Evolutionary conservation across 1,284 basidiomycete species (phyloP).

Genomic region (Ceratobasidium sp.): DNA sequence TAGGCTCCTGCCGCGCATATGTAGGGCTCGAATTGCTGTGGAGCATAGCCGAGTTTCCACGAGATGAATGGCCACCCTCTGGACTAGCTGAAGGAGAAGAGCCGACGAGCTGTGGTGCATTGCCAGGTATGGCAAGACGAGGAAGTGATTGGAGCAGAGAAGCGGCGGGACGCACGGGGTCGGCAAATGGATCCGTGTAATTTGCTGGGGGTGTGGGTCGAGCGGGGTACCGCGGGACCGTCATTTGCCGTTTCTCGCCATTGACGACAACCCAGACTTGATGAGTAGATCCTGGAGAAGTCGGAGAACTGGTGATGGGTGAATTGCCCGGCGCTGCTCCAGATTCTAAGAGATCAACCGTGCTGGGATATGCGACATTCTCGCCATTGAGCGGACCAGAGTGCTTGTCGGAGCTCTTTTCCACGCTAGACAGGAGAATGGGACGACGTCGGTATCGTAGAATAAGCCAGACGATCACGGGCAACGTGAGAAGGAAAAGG

Average conservation of each 20-base stretch:
- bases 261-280: slow-evolving; percentile 25
- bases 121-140: slow-evolving; percentile 11
- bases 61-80: neutral
- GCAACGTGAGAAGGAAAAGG: slow-evolving; percentile 1
- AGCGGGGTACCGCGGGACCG: neutral
- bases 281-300: neutral
- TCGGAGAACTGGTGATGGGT: neutral
- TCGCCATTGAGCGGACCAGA: neutral
- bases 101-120: neutral
- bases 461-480: slow-evolving; percentile 32
- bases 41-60: neutral
- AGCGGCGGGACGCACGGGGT: neutral
- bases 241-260: slow-evolving; percentile 20
- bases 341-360: neutral
- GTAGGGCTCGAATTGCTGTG: neutral
- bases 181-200: slow-evolving; percentile 24
- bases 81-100: neutral
- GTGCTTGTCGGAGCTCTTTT: neutral
- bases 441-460: slow-evolving; percentile 36
- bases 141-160: slow-evolving; percentile 11
- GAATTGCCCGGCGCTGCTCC: neutral
- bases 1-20: neutral
- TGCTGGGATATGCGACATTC: neutral
- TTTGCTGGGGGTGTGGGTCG: neutral
- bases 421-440: neutral